These are phyloP conservation scores for Kwoniella dendrophila DNA, from an alignment of 768 basidiomycete genomes.

Conservation along the genomic window DNA sequence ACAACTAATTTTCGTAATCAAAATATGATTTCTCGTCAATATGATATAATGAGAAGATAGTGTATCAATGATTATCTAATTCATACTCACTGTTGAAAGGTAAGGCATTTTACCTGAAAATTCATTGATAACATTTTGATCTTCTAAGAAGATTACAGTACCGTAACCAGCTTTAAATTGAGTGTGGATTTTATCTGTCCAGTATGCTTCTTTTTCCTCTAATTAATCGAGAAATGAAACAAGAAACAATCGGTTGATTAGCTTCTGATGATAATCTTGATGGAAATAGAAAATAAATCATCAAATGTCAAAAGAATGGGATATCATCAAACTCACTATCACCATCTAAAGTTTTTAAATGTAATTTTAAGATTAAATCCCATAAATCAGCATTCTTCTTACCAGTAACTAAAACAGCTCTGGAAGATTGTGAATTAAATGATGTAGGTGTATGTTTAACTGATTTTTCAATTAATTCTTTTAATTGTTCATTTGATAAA, in stretches of 20 bases:
- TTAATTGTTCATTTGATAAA: conserved; percentile 49
- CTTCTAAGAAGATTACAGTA: conserved; percentile 57
- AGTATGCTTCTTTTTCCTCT: conserved; percentile 25
- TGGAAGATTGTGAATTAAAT: conserved; percentile 56
- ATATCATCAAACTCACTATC: conserved; percentile 21
- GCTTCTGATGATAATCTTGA: too few relatives aligned
- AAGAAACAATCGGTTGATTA: too few relatives aligned
- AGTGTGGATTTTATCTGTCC: conserved; percentile 38
- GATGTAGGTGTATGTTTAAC: conserved; percentile 54
- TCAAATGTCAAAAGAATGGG: too few relatives aligned
- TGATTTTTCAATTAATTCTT: conserved; percentile 51
- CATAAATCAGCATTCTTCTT: conserved; percentile 49
- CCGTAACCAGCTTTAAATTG: conserved; percentile 52
- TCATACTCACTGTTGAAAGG: conserved; percentile 27
- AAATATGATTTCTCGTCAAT: not conserved
- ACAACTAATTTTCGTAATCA: conserved; percentile 14
- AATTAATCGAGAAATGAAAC: not conserved
- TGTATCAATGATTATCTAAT: too few relatives aligned
- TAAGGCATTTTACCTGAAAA: conserved; percentile 44
- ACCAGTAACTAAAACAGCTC: conserved; percentile 54
- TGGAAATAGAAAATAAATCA: too few relatives aligned
- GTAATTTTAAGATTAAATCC: conserved; percentile 31
- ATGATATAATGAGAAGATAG: not conserved
- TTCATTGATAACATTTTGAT: conserved; percentile 50
- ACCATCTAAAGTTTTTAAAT: conserved; percentile 18